Evolutionary conservation across 2,329 filamentous ascomycete species (phyloP).

Genomic region (Phoma sp.): DNA sequence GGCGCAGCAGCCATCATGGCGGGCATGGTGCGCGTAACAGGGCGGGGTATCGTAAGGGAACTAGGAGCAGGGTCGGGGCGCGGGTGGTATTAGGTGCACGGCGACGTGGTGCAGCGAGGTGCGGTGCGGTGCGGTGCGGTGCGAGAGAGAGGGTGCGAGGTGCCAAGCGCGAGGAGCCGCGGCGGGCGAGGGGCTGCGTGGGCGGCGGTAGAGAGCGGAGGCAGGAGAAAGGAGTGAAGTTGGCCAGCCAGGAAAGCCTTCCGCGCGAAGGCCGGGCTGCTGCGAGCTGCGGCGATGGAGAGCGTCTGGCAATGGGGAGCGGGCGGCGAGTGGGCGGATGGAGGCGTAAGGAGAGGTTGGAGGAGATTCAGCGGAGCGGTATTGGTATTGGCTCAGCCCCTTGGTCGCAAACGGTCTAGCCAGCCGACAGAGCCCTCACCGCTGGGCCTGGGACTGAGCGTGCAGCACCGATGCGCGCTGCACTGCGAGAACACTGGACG

Average conservation of each 20-base stretch:
- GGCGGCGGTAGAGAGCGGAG: slow-evolving; percentile 26
- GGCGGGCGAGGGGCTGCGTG: slow-evolving; percentile 20
- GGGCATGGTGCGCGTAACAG: slow-evolving; percentile 29
- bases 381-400: slow-evolving; percentile 11
- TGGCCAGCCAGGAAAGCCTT: slow-evolving; percentile 37
- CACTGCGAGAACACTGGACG: slow-evolving; percentile 4
- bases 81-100: slow-evolving; percentile 34
- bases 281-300: slow-evolving; percentile 39
- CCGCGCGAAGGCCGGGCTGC: slow-evolving; percentile 37
- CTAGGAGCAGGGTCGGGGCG: slow-evolving; percentile 22
- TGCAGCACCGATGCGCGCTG: background rate
- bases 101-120: slow-evolving; percentile 22
- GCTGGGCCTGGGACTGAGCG: background rate
- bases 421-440: background rate
- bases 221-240: slow-evolving; percentile 44
- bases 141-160: slow-evolving; percentile 33
- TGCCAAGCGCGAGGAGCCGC: slow-evolving; percentile 36
- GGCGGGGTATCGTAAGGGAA: slow-evolving; percentile 19
- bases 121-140: slow-evolving; percentile 25
- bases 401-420: slow-evolving; percentile 15
- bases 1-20: slow-evolving; percentile 63
- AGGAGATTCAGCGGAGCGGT: slow-evolving; percentile 15
- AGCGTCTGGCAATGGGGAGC: slow-evolving; percentile 32
- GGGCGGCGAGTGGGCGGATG: slow-evolving; percentile 25
- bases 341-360: slow-evolving; percentile 28